phyloP scores from a whole-genome alignment of 352 stramenopile genomes.

The Pythium biforme region DNA sequence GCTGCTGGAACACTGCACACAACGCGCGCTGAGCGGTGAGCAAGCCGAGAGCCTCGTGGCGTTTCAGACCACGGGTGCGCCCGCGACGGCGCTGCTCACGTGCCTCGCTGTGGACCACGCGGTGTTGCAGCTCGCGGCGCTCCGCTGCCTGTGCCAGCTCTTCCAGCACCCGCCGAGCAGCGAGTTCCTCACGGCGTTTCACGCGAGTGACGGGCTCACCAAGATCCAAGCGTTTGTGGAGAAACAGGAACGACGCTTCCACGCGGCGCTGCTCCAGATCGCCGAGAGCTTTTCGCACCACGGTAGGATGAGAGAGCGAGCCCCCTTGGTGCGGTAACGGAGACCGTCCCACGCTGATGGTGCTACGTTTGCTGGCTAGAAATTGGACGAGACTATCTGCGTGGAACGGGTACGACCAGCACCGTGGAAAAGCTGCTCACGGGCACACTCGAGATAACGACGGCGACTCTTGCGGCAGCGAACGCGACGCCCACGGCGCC shows the following conservation, averaged over 20 bases:
- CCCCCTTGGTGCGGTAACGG: no score
- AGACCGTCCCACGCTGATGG: no score
- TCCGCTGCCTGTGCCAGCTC: slow-evolving; percentile 40
- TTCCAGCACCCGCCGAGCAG: slow-evolving; percentile 29
- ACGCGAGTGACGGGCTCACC: slow-evolving; percentile 27
- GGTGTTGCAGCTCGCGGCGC: slow-evolving; percentile 34
- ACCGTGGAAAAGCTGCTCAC: not conserved
- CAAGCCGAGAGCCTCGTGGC: not conserved
- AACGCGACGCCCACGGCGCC: slow-evolving; percentile 17
- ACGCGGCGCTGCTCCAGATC: slow-evolving; percentile 41
- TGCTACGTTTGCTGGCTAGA: slow-evolving; percentile 14
- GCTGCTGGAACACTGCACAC: slow-evolving; percentile 24
- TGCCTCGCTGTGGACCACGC: slow-evolving; percentile 33
- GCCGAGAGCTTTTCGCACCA: slow-evolving; percentile 48
- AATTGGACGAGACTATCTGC: slow-evolving; percentile 22
- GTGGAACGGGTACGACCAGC: not conserved
- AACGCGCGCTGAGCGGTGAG: not conserved
- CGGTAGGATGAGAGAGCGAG: slow-evolving; percentile 30
- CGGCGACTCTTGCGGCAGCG: slow-evolving; percentile 16
- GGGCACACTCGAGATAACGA: slow-evolving; percentile 7
- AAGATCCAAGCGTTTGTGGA: slow-evolving; percentile 29
- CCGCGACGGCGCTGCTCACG: slow-evolving; percentile 32
- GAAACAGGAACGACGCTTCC: slow-evolving; percentile 40
- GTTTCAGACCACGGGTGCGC: slow-evolving; percentile 38
- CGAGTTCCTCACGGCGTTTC: slow-evolving; percentile 35